Evolutionary conservation across 768 basidiomycete species (phyloP).

Genomic region (Lepiota subincarnata): DNA sequence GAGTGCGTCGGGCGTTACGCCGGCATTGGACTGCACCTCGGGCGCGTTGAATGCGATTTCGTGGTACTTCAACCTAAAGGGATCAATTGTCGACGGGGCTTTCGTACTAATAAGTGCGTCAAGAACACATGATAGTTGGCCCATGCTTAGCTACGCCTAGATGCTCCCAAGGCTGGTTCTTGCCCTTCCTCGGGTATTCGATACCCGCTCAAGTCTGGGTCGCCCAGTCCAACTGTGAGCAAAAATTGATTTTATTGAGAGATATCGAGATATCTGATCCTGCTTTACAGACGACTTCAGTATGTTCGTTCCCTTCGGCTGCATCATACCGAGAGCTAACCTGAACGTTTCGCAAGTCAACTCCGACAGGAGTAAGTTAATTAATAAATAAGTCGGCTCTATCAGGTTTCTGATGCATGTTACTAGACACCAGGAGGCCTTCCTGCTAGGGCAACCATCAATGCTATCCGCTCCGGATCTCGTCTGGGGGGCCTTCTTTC

Average conservation of each 20-base stretch:
- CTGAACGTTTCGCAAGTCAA: slow-evolving; percentile 2
- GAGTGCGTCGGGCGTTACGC: slow-evolving; percentile 49
- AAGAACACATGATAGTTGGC: not conserved
- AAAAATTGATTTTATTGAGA: not conserved
- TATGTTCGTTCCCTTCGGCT: not conserved
- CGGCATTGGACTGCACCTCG: slow-evolving; percentile 30
- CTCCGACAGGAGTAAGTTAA: slow-evolving; percentile 18
- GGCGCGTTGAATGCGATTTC: slow-evolving; percentile 35
- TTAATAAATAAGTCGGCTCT: not conserved
- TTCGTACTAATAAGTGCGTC: slow-evolving; percentile 56
- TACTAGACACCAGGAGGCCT: slow-evolving; percentile 23
- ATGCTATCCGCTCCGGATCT: slow-evolving; percentile 33
- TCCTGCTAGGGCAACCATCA: slow-evolving; percentile 45
- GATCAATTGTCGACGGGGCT: slow-evolving; percentile 62
- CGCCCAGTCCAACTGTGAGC: slow-evolving; percentile 27
- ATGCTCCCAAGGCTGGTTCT: slow-evolving; percentile 42
- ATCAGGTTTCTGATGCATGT: not conserved
- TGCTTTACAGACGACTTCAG: not conserved
- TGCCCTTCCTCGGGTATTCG: slow-evolving; percentile 57
- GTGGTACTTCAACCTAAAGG: slow-evolving; percentile 63
- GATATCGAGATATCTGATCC: not conserved
- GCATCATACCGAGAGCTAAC: not conserved
- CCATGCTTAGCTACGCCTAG: slow-evolving; percentile 25
- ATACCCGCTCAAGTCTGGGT: slow-evolving; percentile 54
- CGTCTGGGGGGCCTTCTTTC: slow-evolving; percentile 50